Evolutionary conservation across 2,329 filamentous ascomycete genomes (phyloP), one percentile per base, ranked within the genome.

Genomic region (Phialophora expanda): DNA sequence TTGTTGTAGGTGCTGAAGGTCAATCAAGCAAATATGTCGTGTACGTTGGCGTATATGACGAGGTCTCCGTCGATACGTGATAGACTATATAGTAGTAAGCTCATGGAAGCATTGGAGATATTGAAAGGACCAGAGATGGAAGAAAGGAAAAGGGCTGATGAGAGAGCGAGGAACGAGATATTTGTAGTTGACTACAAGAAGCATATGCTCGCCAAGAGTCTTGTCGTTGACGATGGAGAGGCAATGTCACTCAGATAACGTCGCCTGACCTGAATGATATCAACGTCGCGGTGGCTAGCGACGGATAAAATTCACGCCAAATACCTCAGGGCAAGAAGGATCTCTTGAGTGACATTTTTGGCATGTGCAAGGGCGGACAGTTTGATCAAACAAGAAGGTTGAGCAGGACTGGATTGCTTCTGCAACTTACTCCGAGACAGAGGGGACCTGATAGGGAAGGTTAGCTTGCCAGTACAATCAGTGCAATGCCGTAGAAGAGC

Each of bases 171-270:
- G 28, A 8, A 17, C 28, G 28, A 8, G 46, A n/a, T 53, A 53
- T 60, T 30, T 53, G 30, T 60, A 60, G 46, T n/a, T 28, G 28
- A 41, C n/a, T 7, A 26, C 26, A 30, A 2, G 17, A 28, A 28
- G 57, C 57, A 60, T 46, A 60, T 60, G 57, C 46, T 41, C 12
- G 28, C 46, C n/a, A 46, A 24, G 44, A 8, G n/a, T 22, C 20
- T 12, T 14, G 51, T 28, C 51, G 28, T 17, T 24, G 28, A 34
- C 57, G 12, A 17, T n/a, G n/a, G 14, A 24, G 28, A 38, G 28
- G 34, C 44, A 30, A 4, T 0, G 22, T 30, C 20, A 20, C 1
- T 26, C 46, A n/a, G 24, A 8, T 26, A 20, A 17, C 46, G 46
- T 50, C 38, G 30, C 38, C 55, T 38, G 34, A 38, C 34, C 34